Base-by-base conservation (phyloP, 495 filamentous ascomycete species). In the Trichoderma gamsii region DNA sequence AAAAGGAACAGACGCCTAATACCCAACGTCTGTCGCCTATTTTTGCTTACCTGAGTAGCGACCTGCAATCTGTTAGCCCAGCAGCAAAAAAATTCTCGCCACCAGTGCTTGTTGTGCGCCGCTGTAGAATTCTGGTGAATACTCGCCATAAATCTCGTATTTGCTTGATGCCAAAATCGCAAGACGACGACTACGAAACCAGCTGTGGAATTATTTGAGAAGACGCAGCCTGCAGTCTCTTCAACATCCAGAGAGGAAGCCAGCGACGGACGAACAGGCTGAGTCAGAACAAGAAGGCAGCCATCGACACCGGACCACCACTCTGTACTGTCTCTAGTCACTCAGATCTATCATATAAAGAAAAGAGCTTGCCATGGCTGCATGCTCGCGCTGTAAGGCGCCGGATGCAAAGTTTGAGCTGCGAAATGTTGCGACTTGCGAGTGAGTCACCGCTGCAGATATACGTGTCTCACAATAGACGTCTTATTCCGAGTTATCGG, bases 351-450 rank as follows among this genome's bases (percentile, higher is more conserved):
- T 9, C 35, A 38, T 38, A 38, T 38, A 2, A 38, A 38, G 3
- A 38, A 9, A 38, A 49, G 44, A 32, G 25, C 16, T 5, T 41
- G 18, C 8, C n/a, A 66, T 66, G 65, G 65, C 18, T 41, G n/a
- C 41, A 21, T 68, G 67, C 67, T 16, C 11, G 41, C 44, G 49
- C n/a, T 68, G 67, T 59, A 68, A 68, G 41, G 43, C 21, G 2
- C 41, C 63, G 8, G 38, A 46, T 29, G 67, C 38, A 3, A 3
- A 59, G 29, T 32, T 64, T 35, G 63, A 68, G 13, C 41, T 68
- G 27, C 49, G 67, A n/a, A 46, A 49, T 23, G 59, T 44, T 41
- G 38, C 41, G 23, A 64, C 59, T 1, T 68, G 67, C 43, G 8
- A 27, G 67, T 68, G 38, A 23, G 38, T 63, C 9, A n/a, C 23